Base-by-base conservation (phyloP, 192 early-diverging fungal genomes). In the Funneliformis mosseae region DNA sequence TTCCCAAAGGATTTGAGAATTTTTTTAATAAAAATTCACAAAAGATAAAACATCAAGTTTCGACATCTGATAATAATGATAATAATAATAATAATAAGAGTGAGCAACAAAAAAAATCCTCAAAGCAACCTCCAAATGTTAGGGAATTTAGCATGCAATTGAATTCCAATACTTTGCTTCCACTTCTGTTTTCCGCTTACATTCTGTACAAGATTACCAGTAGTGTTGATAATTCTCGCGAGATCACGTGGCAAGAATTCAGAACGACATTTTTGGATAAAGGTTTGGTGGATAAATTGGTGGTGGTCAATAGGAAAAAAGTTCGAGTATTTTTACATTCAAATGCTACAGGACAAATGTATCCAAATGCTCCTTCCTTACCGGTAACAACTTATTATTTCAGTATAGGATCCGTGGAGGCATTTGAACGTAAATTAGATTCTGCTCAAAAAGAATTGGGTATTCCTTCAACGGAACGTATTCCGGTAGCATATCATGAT, bases 181-280 rank as follows among this genome's bases (percentile, higher is more conserved):
- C 85, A 14, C 50, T 85, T 16, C 79, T 86, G 12, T 85, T 88
- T 59, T 86, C 84, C 16, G 81, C 87, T 23, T 92, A 86, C 72
- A 78, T 92, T 27, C 42, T 89, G 27, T 89, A 87, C 83, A 87
- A 87, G 39, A 42, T 90, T 28, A 83, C 82, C 46, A 83, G 85
- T 2, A 86, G 85, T 61, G 81, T 71, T 4, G 89, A 90, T 14
- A 85, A 83, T 78, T 81, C 84, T n/a, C 84, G 89, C 2, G 91
- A 97, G 80, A 95, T 98, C 70, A 96, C 96, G 18, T 98, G 92
- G 92, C 95, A 97, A 81, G 95, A 97, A 73, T 98, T 99, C 85
- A 90, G 95, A 14, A 91, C 89, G 27, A 88, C 92, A 39, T 92
- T 97, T 83, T 88, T 99, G 67, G 95, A 98, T 71, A 94, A 95